Base-by-base conservation (phyloP, 2,329 filamentous ascomycete genomes). In the Myrmaecium sp. region DNA sequence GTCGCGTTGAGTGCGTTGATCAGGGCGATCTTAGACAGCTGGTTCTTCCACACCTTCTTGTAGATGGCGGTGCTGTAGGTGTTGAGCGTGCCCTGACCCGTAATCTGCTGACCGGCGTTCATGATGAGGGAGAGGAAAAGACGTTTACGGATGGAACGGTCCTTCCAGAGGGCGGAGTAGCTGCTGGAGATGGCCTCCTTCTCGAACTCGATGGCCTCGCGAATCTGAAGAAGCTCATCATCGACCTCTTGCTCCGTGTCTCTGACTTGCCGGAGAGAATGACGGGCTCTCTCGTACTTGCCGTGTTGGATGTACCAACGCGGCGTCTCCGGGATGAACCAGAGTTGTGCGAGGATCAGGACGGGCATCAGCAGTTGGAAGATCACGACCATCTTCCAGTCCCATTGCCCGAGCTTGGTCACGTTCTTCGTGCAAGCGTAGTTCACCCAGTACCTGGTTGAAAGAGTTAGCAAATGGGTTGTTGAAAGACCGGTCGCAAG, bases 1-100 rank as follows among this genome's bases (percentile, higher is more conserved):
- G 74, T 80, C 21, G 73, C 74, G 44, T 79, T 80, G 28, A 80
- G 57, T 4, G 74, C 74, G 45, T 80, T 80, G 58, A 80, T 80
- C 17, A 80, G 58, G 34, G 71, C 70, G 44, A 79, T 77, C 13
- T 63, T 54, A 29, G 50, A 53, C 10, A 10, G 14, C 28, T 51
- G 59, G 14, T 54, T 60, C 17, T 21, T 28, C 57, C 74, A 80
- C 14, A 79, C 65, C 44, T 74, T 72, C 52, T 75, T 67, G 57
- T 80, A 80, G 41, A 80, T 74, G 38, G 68, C 66, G n/a, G 73
- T 75, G 12, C 66, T 74, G 58, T 80, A 80, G 3, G 66, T 64
- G 60, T 79, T 80, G 36, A 80, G 60, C 2, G 72, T 74, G 34
- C 74, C 75, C 49, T 80, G 74, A 12, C 74, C 74, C 4, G 73